A percentile compares a stretch with the other conserved stretches of the same genome.
Evolutionary conservation across 2,329 filamentous ascomycete genomes (phyloP).

Genomic region (Botrytis squamosa): DNA sequence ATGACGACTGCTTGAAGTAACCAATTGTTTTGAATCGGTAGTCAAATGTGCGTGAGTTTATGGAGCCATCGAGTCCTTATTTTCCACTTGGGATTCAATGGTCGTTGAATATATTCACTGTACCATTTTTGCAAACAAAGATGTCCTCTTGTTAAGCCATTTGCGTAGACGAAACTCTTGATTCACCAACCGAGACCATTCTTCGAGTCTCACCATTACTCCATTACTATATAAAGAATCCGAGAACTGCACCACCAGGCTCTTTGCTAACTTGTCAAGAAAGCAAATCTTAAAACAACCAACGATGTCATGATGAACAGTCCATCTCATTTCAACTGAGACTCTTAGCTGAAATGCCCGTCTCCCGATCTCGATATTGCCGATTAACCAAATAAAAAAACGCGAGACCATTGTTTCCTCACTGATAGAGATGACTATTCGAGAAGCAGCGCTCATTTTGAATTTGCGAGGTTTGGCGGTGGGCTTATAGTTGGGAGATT

Average conservation of each 20-base stretch:
- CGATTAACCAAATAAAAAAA: accelerated
- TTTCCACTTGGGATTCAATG: too few species aligned
- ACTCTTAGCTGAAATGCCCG: accelerated
- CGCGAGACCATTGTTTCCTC: neutral
- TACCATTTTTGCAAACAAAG: too few species aligned
- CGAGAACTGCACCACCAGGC: accelerated
- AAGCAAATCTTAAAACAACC: accelerated
- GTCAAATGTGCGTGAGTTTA: too few species aligned
- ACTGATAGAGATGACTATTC: neutral
- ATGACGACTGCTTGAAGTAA: accelerated
- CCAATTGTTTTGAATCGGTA: too few species aligned
- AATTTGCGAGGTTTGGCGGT: neutral
- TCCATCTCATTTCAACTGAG: neutral
- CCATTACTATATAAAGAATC: too few species aligned
- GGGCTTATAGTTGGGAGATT: neutral
- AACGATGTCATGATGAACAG: neutral
- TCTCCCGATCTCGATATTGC: neutral
- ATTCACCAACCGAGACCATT: too few species aligned
- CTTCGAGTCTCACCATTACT: too few species aligned
- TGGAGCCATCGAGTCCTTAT: too few species aligned
- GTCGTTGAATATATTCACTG: too few species aligned
- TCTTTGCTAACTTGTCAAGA: neutral
- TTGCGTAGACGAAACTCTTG: too few species aligned
- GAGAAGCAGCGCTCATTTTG: neutral
- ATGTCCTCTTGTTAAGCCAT: too few species aligned